Conservation (phyloP, 495 filamentous ascomycete genomes). For the Peziza echinospora region DNA sequence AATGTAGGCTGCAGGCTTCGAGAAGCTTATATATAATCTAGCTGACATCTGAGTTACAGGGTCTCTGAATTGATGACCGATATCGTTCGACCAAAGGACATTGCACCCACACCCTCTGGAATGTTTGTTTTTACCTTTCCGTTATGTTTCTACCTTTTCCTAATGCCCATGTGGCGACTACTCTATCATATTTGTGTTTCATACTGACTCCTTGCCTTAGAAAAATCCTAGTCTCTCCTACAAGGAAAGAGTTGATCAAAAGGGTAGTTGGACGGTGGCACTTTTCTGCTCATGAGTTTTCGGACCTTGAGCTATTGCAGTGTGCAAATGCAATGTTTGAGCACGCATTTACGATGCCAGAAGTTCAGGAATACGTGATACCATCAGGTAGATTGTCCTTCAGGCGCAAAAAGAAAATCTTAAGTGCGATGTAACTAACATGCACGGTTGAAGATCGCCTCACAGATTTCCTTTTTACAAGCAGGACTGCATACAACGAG, state of each 20-base stretch:
- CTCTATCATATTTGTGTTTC: conserved; percentile 16
- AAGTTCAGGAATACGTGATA: conserved; percentile 57
- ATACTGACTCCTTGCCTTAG: conserved; percentile 18
- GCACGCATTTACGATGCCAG: conserved; percentile 66
- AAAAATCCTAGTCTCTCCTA: conserved; percentile 25
- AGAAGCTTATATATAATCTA: no score
- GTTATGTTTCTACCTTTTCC: no score
- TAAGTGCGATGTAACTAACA: conserved; percentile 1
- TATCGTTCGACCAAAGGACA: conserved; percentile 58
- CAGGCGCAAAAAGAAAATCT: not conserved
- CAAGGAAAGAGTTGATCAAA: conserved; percentile 40
- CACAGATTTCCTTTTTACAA: conserved; percentile 58
- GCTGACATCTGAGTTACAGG: no score
- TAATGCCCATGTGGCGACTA: no score
- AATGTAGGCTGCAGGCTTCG: no score
- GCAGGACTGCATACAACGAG: conserved; percentile 70
- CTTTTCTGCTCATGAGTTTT: conserved; percentile 73
- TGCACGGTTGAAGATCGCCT: conserved; percentile 34
- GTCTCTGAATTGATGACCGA: conserved; percentile 79
- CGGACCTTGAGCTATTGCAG: conserved; percentile 68
- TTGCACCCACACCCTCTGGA: conserved; percentile 26
- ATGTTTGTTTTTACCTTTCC: conserved; percentile 21
- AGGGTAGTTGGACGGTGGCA: conserved; percentile 57
- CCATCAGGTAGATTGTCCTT: conserved; percentile 36
- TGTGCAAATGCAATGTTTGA: conserved; percentile 66